Base-by-base conservation (phyloP, 2,329 filamentous ascomycete species). In the Colletotrichum sansevieriae region DNA sequence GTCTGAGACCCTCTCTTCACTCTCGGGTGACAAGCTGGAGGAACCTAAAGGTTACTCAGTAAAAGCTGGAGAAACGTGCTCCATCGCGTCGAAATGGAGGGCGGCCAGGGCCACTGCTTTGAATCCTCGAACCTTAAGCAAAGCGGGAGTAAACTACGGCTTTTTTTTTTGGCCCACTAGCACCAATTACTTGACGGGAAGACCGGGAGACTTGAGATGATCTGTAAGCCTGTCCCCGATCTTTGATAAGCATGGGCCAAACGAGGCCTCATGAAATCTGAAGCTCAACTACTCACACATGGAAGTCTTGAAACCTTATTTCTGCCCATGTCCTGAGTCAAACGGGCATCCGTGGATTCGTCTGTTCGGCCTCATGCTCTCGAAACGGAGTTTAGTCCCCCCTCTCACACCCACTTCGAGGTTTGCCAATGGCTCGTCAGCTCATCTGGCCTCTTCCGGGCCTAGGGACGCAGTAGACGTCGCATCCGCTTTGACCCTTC, bases 341-440 rank as follows among this genome's bases (percentile, higher is more conserved):
- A 15, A 47, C 22, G 47, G 41, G 25, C 10, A 47, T 47, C 9
- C 18, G 47, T 22, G 25, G 5, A 29, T 29, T 29, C 7, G 25
- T 33, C 46, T 46, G 13, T 39, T 61, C 20, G 58, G 44, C 25
- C 29, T 51, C 51, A 47, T 22, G 11, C 46, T 7, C n/a, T 18
- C 56, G 56, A 52, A 61, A 41, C 58, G 58, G 46, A 52, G 20
- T 51, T 61, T 52, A 52, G 29, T 11, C 8, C 46, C 22, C 11
- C 20, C 22, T 4, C 18, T 1, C 13, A 51, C 35, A 51, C 35
- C 12, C 33, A 29, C 10, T 39, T 2, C 43, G 13, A 22, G 15
- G 10, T 33, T 41, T 8, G 46, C 15, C 25, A 58, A 29, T 13
- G 1, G 25, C 49, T 12, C 49, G n/a, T 52, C 22, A 29, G 55